phyloP scores from a whole-genome alignment of 2,329 filamentous ascomycete genomes.

The Aureobasidium sp. region DNA sequence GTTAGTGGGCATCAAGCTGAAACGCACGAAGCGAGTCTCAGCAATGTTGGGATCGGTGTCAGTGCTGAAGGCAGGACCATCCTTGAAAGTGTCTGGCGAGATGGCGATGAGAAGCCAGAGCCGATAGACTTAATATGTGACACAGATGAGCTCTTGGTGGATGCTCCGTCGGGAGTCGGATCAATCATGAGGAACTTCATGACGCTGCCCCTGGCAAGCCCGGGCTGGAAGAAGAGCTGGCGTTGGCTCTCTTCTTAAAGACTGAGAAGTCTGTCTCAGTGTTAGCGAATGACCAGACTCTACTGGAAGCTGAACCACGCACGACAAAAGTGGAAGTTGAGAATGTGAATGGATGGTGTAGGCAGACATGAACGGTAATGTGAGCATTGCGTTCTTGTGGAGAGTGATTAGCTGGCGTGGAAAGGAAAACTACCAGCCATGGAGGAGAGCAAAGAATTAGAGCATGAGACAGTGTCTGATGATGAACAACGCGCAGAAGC shows the following conservation, averaged over 20 bases:
- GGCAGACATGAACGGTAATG: no score
- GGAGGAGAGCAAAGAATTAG: background rate
- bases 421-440: background rate
- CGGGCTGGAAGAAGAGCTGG: background rate
- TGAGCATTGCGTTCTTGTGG: no score
- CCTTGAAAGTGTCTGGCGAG: background rate
- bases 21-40: background rate
- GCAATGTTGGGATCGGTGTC: slow-evolving; percentile 1
- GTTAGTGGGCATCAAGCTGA: background rate
- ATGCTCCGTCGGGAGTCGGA: background rate
- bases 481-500: background rate
- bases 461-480: background rate
- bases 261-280: no score
- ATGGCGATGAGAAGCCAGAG: background rate
- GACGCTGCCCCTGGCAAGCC: background rate
- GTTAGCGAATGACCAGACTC: no score
- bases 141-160: background rate
- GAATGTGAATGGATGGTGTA: no score
- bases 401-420: background rate
- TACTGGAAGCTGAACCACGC: no score
- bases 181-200: background rate
- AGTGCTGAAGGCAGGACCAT: slow-evolving; percentile 2
- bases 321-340: no score
- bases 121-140: background rate
- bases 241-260: no score